Evolutionary conservation across 2,329 filamentous ascomycete genomes (phyloP).

Genomic region (Neonectria magnoliae): DNA sequence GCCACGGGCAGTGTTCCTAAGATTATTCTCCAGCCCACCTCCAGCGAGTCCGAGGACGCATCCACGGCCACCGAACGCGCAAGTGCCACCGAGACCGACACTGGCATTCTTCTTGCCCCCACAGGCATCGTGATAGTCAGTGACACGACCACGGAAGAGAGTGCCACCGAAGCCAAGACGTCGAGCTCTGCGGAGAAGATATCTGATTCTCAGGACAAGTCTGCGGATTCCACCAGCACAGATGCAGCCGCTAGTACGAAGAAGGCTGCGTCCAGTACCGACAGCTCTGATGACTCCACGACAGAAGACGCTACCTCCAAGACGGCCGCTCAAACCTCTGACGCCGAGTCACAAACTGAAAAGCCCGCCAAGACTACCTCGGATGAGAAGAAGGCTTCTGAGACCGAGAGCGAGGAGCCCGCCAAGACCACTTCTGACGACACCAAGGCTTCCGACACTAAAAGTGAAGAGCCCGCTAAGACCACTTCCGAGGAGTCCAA

Average conservation of each 20-base stretch:
- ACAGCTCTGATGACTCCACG: neutral
- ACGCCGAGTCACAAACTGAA: neutral
- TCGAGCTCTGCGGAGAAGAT: neutral
- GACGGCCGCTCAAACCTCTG: neutral
- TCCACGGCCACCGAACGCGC: slow-evolving; percentile 27
- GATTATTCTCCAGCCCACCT: slow-evolving; percentile 34
- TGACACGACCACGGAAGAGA: slow-evolving; percentile 16
- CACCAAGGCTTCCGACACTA: neutral
- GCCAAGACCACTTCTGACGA: slow-evolving; percentile 5
- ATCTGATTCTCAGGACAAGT: neutral
- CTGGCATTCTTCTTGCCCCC: slow-evolving; percentile 40
- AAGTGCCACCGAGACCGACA: slow-evolving; percentile 30
- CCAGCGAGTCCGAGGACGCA: slow-evolving; percentile 23
- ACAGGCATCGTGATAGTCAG: slow-evolving; percentile 36
- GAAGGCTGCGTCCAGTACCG: neutral
- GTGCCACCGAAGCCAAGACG: neutral
- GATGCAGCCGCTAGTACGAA: neutral
- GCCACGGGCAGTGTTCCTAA: slow-evolving; percentile 33
- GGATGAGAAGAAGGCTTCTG: neutral
- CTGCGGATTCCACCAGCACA: neutral
- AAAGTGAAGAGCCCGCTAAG: neutral
- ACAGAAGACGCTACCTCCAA: neutral
- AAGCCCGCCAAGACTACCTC: neutral
- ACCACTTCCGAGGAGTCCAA: neutral
- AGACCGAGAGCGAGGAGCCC: neutral